Conservation (phyloP, 1,139 yeast genomes). For the Nakaseomyces bracarensis region DNA sequence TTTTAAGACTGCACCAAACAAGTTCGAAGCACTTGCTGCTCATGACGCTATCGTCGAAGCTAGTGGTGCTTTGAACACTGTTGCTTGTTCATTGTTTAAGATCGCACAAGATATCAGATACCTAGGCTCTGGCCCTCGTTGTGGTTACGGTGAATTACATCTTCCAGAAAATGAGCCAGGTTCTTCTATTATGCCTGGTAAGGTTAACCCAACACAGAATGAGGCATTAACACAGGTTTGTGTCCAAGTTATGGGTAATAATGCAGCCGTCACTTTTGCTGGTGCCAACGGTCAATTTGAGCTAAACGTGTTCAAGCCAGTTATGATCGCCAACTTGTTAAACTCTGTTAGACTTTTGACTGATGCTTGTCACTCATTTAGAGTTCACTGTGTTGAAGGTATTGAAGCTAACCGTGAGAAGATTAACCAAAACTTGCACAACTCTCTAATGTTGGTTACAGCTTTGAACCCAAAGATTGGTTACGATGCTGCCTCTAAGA, state of each 20-base stretch:
- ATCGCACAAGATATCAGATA: slow-evolving; percentile 97
- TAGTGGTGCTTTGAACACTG: slow-evolving; percentile 92
- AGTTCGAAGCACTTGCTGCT: slow-evolving; percentile 97
- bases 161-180: slow-evolving; percentile 99
- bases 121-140: slow-evolving; percentile 98
- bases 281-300: slow-evolving; percentile 99
- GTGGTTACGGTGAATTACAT: slow-evolving; percentile 94
- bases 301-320: slow-evolving; percentile 96
- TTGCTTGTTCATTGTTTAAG: slow-evolving; percentile 87
- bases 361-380: slow-evolving; percentile 84
- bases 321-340: slow-evolving; percentile 82
- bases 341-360: slow-evolving; percentile 80
- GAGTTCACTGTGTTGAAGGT: slow-evolving; percentile 91
- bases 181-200: slow-evolving; percentile 98
- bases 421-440: slow-evolving; percentile 79
- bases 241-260: slow-evolving; percentile 95
- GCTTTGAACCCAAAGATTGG: slow-evolving; percentile 99
- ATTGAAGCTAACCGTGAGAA: slow-evolving; percentile 81
- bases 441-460: slow-evolving; percentile 95
- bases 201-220: slow-evolving; percentile 97
- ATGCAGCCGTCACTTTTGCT: slow-evolving; percentile 87
- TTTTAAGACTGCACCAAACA: slow-evolving; percentile 93
- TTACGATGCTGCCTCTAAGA: slow-evolving; percentile 93
- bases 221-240: slow-evolving; percentile 99
- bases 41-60: slow-evolving; percentile 98